Base-by-base conservation (phyloP, 306 rosid species). In the Fagus crenata region DNA sequence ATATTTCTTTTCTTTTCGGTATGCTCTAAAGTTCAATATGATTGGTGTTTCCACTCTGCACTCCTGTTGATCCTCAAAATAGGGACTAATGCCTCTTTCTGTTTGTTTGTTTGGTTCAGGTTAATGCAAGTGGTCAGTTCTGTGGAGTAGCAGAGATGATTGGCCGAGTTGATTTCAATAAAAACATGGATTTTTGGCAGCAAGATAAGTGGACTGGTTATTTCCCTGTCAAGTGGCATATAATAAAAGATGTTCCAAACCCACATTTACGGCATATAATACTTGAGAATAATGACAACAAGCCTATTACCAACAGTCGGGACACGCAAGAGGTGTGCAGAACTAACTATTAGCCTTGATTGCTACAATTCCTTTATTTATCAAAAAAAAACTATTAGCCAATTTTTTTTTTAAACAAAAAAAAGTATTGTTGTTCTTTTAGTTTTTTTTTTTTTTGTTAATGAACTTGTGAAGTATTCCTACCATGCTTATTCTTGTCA, bases 71-170 rank as follows among this genome's bases (percentile, higher is more conserved):
- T 43, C 42, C 58, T 40, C 17, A 31, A 53, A 31, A 39, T 22
- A 59, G 14, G 55, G 37, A 49, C 12, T 28, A 60, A 46, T 54
- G 28, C 67, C 3, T 65, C 58, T 67, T 22, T 71, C 64, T 69
- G 70, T 56, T 22, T 74, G 33, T 18, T 49, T 81, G 32, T 71
- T 77, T 49, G 54, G 56, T 72, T 83, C 85, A 92, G 97, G 97
- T 92, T 71, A 92, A 92, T 56, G 92, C 97, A 18, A 92, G 97
- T n/a, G 97, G 97, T 56, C 96, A 90, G 80, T 92, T 92, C 69
- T 92, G 97, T 55, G 97, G 97, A 84, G 83, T 92, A 56, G 97
- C 97, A n/a, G 97, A 92, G 86, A 92, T 92, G 96, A 84, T 60
- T 7, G 96, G 92, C 3, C 86, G 73, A 17, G 97, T 92, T 31